A percentile compares a stretch with the other conserved stretches of the same genome.
Conservation (phyloP, 768 basidiomycete species). For the Gautieria morchelliformis region DNA sequence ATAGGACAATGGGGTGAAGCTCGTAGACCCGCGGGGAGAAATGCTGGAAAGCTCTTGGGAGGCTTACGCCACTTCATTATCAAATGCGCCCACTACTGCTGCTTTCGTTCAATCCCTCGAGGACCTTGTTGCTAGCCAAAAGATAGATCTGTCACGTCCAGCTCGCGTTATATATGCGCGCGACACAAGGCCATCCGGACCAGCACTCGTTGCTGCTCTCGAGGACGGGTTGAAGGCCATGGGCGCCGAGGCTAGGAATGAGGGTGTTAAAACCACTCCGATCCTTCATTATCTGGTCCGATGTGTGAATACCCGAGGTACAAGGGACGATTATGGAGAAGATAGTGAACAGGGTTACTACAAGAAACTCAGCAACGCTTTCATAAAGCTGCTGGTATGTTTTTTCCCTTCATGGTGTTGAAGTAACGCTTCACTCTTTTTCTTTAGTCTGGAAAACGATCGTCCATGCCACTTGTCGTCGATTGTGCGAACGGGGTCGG, state of each 20-base stretch:
- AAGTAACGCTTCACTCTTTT: conserved; percentile 1
- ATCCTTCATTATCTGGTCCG: conserved; percentile 92
- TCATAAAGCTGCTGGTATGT: conserved; percentile 78
- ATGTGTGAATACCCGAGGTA: conserved; percentile 79
- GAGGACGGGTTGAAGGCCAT: conserved; percentile 76
- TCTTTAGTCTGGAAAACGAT: conserved; percentile 47
- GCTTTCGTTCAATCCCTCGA: conserved; percentile 63
- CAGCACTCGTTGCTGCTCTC: conserved; percentile 62
- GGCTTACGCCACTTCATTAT: conserved; percentile 69
- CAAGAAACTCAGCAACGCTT: conserved; percentile 69
- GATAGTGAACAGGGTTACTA: conserved; percentile 80
- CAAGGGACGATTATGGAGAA: conserved; percentile 67
- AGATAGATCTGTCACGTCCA: conserved; percentile 73
- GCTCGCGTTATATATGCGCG: conserved; percentile 82
- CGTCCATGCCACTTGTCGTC: conserved; percentile 55
- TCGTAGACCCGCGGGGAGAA: conserved; percentile 94
- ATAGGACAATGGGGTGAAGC: conserved; percentile 97
- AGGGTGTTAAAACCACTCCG: conserved; percentile 87
- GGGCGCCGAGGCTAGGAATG: conserved; percentile 56
- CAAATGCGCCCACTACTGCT: conserved; percentile 70
- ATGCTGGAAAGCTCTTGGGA: conserved; percentile 98
- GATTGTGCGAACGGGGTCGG: conserved; percentile 99
- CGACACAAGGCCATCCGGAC: conserved; percentile 88
- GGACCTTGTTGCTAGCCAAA: conserved; percentile 46
- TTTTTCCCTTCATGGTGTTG: not conserved